A percentile compares a stretch with the other conserved stretches of the same genome.
phyloP scores from a whole-genome alignment of 768 basidiomycete species.

The Lactifluus subvellereus region DNA sequence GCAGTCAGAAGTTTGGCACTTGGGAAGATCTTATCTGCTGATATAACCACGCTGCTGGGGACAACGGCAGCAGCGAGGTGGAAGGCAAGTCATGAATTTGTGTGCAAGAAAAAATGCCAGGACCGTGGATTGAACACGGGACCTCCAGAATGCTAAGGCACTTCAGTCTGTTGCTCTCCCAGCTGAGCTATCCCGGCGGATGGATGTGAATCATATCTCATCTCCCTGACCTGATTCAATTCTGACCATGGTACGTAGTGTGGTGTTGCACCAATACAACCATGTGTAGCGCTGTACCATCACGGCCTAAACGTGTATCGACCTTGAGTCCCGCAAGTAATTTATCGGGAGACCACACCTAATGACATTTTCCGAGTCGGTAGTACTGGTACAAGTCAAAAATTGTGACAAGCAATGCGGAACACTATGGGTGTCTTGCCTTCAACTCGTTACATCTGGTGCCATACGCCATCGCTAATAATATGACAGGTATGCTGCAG shows the following conservation, averaged over 20 bases:
- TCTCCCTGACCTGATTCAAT: no score
- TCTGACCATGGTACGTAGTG: no score
- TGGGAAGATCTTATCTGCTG: no score
- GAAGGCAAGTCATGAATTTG: no score
- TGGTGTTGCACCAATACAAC: no score
- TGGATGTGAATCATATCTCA: no score
- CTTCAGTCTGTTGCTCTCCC: conserved; percentile 33
- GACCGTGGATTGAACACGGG: conserved; percentile 77
- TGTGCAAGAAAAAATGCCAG: conserved; percentile 39
- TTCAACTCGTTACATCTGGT: background rate
- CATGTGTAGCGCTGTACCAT: no score
- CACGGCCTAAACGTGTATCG: no score
- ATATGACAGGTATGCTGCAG: background rate
- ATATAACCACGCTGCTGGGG: background rate
- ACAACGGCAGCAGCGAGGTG: background rate
- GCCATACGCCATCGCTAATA: no score
- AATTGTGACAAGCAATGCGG: background rate
- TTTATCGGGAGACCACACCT: background rate
- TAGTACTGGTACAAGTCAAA: background rate
- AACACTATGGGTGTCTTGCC: background rate
- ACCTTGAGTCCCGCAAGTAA: background rate
- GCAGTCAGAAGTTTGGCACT: no score
- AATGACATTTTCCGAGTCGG: background rate
- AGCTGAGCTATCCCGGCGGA: conserved; percentile 30
- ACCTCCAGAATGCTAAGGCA: conserved; percentile 49